These are phyloP conservation scores for Arthroderma sp. DNA, from an alignment of 2,329 filamentous ascomycete species.

Conservation along the genomic window DNA sequence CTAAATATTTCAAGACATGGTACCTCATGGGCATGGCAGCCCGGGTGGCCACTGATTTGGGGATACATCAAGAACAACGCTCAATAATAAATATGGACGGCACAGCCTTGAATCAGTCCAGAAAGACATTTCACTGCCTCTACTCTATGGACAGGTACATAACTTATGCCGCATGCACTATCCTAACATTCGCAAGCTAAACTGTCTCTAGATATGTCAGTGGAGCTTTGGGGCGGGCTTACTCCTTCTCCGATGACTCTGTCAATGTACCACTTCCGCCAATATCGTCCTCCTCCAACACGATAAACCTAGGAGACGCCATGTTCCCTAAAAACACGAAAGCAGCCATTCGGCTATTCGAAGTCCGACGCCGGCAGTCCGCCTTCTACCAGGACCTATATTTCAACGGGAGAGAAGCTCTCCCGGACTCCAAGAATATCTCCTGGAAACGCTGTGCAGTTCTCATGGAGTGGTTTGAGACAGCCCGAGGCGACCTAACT, in stretches of 20 bases:
- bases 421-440: constrained; percentile 49
- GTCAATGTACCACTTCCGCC: constrained; percentile 66
- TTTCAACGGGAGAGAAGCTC: constrained; percentile 57
- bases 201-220: constrained; percentile 58
- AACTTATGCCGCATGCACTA: neutral
- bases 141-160: constrained; percentile 75
- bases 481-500: constrained; percentile 55
- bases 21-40: constrained; percentile 84
- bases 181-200: neutral
- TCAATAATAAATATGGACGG: constrained; percentile 56
- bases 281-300: constrained; percentile 34
- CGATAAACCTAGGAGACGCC: constrained; percentile 18
- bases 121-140: constrained; percentile 79
- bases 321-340: constrained; percentile 49
- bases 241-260: constrained; percentile 87
- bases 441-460: constrained; percentile 38
- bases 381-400: constrained; percentile 82
- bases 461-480: constrained; percentile 66
- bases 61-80: constrained; percentile 83
- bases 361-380: constrained; percentile 74
- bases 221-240: constrained; percentile 73
- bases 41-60: constrained; percentile 75
- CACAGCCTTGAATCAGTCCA: constrained; percentile 54
- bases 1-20: constrained; percentile 87
- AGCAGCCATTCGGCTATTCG: constrained; percentile 65